Percentiles rank a stretch among this genome's conserved stretches.
These are phyloP conservation scores for Saturnispora galanensis DNA, from an alignment of 805 yeast genomes.

Conservation along the genomic window DNA sequence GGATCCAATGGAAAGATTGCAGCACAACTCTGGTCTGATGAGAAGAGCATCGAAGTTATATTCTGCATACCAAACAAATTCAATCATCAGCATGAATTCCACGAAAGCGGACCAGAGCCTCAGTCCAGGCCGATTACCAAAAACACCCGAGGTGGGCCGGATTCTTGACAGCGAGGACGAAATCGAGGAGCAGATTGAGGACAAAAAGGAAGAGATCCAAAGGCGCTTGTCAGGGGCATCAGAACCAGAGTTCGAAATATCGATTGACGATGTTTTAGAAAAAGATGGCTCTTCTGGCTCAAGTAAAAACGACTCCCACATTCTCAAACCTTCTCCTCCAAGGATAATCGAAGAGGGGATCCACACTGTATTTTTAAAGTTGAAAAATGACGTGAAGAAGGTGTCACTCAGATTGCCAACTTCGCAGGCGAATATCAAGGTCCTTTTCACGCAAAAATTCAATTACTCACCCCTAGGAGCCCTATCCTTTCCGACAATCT, in stretches of 20 bases:
- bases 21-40: conserved; percentile 73
- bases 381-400: conserved; percentile 47
- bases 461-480: conserved; percentile 55
- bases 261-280: conserved; percentile 3
- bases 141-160: conserved; percentile 20
- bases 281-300: no score
- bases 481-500: conserved; percentile 62
- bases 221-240: conserved; percentile 3
- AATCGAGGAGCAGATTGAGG: conserved; percentile 19
- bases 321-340: no score
- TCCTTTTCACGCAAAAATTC: conserved; percentile 78
- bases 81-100: conserved; percentile 22
- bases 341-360: background rate
- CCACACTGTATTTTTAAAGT: conserved; percentile 37
- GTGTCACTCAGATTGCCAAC: conserved; percentile 36
- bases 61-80: conserved; percentile 69
- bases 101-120: conserved; percentile 5
- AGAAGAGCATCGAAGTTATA: conserved; percentile 90
- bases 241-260: conserved; percentile 1
- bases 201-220: conserved; percentile 8
- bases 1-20: conserved; percentile 69
- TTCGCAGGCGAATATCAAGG: conserved; percentile 44
- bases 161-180: conserved; percentile 20
- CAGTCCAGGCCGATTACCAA: conserved; percentile 12
- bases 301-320: no score